Percentiles rank a stretch among this genome's conserved stretches.
Evolutionary conservation across 805 yeast genomes (phyloP).

Genomic region (Sugiyamaella chiloensis): DNA sequence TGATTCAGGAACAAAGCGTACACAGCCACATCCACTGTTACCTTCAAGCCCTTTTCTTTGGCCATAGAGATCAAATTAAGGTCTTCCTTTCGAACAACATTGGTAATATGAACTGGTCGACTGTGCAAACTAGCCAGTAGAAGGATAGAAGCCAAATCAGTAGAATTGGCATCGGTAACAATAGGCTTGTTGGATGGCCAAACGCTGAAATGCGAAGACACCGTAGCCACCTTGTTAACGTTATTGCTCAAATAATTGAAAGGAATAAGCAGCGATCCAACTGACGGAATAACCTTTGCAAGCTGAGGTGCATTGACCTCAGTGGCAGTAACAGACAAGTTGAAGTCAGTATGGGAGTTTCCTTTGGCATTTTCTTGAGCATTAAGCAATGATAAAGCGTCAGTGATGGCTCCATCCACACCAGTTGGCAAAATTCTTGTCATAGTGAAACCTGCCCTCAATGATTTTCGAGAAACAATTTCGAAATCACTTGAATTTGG

Average conservation of each 20-base stretch:
- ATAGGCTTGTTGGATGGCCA: constrained; percentile 88
- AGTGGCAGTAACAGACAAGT: constrained; percentile 80
- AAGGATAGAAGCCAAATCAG: constrained; percentile 89
- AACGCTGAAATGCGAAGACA: constrained; percentile 70
- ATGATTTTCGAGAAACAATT: constrained; percentile 63
- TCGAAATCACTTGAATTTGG: constrained; percentile 49
- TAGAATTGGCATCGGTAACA: constrained; percentile 86
- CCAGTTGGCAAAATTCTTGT: constrained; percentile 76
- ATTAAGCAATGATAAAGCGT: constrained; percentile 59
- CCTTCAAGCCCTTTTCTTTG: constrained; percentile 73
- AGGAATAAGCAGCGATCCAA: constrained; percentile 80
- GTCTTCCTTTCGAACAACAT: constrained; percentile 77
- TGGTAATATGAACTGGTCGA: constrained; percentile 84
- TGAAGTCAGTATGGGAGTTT: constrained; percentile 70
- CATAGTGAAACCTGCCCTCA: constrained; percentile 86
- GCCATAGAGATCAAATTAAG: constrained; percentile 80
- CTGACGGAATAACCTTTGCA: constrained; percentile 57
- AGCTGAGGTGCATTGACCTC: constrained; percentile 61
- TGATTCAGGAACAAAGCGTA: constrained; percentile 68
- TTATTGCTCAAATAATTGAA: constrained; percentile 63
- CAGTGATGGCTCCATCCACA: constrained; percentile 59
- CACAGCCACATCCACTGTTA: constrained; percentile 87
- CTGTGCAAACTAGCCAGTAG: constrained; percentile 83
- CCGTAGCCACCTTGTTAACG: constrained; percentile 64
- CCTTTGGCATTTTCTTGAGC: constrained; percentile 56